These are phyloP conservation scores for Auriscalpium orientale DNA, from an alignment of 768 basidiomycete species.

Conservation along the genomic window DNA sequence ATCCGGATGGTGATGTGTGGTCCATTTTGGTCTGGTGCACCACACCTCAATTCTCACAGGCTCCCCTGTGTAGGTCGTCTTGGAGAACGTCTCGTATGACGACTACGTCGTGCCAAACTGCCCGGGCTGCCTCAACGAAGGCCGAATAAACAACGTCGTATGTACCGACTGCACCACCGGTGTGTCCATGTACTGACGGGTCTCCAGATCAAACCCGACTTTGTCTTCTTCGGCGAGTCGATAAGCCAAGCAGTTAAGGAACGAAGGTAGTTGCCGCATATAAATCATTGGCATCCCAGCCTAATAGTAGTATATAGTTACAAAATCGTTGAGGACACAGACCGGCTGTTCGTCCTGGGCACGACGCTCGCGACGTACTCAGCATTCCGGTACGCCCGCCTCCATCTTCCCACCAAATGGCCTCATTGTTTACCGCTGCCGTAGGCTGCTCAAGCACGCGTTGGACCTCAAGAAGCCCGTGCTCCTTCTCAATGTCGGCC, in stretches of 20 bases:
- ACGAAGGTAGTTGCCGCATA: constrained; percentile 50
- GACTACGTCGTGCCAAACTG: constrained; percentile 80
- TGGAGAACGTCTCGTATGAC: constrained; percentile 67
- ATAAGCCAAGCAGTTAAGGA: constrained; percentile 59
- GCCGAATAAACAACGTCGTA: constrained; percentile 56
- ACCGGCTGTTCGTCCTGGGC: constrained; percentile 73
- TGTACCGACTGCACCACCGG: neutral
- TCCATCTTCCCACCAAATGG: neutral
- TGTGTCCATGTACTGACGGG: constrained; percentile 8
- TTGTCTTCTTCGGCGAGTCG: constrained; percentile 89
- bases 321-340: constrained; percentile 46
- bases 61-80: constrained; percentile 49
- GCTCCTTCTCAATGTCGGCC: constrained; percentile 80
- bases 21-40: neutral
- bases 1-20: constrained; percentile 89
- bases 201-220: constrained; percentile 65
- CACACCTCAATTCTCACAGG: neutral
- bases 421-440: neutral
- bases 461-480: constrained; percentile 69
- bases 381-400: constrained; percentile 59
- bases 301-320: constrained; percentile 33
- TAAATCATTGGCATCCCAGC: too few species aligned
- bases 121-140: constrained; percentile 52
- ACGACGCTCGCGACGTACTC: constrained; percentile 93
- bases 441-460: constrained; percentile 74